Evolutionary conservation across 129 eudicot genomes (phyloP).

Genomic region (Logfia minima): DNA sequence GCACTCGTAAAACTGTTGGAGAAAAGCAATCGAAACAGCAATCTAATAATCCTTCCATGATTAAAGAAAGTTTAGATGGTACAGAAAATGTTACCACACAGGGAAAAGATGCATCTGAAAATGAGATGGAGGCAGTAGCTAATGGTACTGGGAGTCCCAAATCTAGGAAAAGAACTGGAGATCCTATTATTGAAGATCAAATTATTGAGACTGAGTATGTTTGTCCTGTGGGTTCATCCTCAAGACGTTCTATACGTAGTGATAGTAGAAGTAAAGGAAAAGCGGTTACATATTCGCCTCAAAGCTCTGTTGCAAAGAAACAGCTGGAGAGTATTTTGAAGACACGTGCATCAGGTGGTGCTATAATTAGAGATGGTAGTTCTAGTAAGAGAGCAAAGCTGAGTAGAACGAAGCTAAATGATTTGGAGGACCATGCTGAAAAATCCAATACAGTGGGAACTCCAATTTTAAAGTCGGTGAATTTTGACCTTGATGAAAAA

Average conservation of each 20-base stretch:
- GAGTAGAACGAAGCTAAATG: constrained; percentile 12
- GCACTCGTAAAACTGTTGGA: neutral
- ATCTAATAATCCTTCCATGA: constrained; percentile 7
- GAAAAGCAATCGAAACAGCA: constrained; percentile 10
- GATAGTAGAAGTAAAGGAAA: constrained; percentile 30
- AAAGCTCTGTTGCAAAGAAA: neutral
- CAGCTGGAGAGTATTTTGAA: constrained; percentile 7
- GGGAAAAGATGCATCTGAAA: constrained; percentile 36
- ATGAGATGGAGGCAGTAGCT: constrained; percentile 9
- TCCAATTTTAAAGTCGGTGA: constrained; percentile 10
- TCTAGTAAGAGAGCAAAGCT: constrained; percentile 28
- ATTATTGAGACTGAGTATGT: constrained; percentile 13
- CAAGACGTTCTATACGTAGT: constrained; percentile 28
- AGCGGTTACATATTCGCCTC: neutral
- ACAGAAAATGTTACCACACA: constrained; percentile 20
- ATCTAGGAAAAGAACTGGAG: constrained; percentile 35
- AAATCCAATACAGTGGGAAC: constrained; percentile 6
- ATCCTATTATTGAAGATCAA: constrained; percentile 26
- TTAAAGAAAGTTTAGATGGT: constrained; percentile 18
- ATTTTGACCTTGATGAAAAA: neutral
- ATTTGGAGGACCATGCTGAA: constrained; percentile 6
- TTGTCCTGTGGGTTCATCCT: constrained; percentile 24
- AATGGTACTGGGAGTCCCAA: constrained; percentile 20
- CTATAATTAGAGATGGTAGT: neutral
- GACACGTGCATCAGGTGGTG: constrained; percentile 11